Evolutionary conservation across 129 eudicot genomes (phyloP).

Genomic region (Centaurea solstitialis): DNA sequence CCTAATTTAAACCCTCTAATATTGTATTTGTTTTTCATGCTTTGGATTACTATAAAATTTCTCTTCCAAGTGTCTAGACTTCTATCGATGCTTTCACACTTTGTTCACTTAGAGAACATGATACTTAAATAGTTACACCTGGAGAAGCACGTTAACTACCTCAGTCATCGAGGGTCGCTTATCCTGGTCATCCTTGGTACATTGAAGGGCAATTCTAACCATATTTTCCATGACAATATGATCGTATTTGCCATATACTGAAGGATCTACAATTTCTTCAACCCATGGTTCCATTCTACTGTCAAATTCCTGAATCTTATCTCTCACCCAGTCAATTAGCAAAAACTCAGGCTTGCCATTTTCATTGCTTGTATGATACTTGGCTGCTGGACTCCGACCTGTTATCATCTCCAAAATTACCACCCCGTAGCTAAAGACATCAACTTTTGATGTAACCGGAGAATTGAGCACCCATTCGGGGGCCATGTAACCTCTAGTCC

Average conservation of each 20-base stretch:
- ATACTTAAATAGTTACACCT: too few relatives aligned
- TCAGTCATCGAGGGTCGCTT: constrained; percentile 43
- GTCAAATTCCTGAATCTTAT: background rate
- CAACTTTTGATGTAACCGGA: constrained; percentile 38
- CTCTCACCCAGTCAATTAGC: constrained; percentile 36
- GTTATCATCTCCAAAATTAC: constrained; percentile 41
- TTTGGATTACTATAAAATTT: too few relatives aligned
- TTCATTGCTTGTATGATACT: background rate
- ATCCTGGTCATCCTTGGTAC: constrained; percentile 37
- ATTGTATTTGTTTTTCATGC: too few relatives aligned
- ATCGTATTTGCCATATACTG: constrained; percentile 8
- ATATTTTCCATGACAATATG: background rate
- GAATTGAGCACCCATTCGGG: constrained; percentile 39
- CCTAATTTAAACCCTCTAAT: too few relatives aligned
- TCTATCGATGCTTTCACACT: too few relatives aligned
- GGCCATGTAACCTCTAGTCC: constrained; percentile 43
- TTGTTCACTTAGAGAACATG: too few relatives aligned
- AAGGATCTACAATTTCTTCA: constrained; percentile 17
- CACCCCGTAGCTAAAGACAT: constrained; percentile 40
- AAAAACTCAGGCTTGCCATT: constrained; percentile 13
- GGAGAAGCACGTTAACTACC: too few relatives aligned
- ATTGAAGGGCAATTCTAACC: constrained; percentile 36
- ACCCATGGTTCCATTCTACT: constrained; percentile 10
- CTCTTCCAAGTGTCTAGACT: too few relatives aligned
- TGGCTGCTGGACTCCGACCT: constrained; percentile 18